These are phyloP conservation scores for Cryomyces minteri DNA, from an alignment of 495 filamentous ascomycete genomes.

Conservation along the genomic window DNA sequence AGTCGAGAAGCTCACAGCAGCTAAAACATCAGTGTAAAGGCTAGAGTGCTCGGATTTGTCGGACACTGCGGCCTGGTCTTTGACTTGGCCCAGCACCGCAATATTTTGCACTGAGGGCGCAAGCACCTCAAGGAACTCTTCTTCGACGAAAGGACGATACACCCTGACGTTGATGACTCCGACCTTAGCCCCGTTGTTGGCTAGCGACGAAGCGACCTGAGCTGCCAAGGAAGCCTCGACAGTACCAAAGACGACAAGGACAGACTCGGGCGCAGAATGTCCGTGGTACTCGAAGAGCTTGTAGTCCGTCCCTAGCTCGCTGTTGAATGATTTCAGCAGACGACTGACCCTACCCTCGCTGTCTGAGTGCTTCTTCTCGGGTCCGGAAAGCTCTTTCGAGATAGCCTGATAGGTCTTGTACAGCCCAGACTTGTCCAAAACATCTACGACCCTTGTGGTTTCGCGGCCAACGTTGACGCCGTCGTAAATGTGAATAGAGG, in stretches of 20 bases:
- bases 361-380: conserved; percentile 51
- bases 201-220: conserved; percentile 59
- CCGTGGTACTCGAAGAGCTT: conserved; percentile 86
- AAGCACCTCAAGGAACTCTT: conserved; percentile 68
- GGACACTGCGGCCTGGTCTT: conserved; percentile 31
- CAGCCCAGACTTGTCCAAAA: conserved; percentile 54
- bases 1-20: conserved; percentile 55
- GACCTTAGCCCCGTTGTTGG: conserved; percentile 50
- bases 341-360: conserved; percentile 54
- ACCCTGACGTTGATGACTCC: conserved; percentile 83
- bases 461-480: conserved; percentile 74
- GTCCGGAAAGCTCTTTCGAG: conserved; percentile 32
- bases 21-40: conserved; percentile 79
- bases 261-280: conserved; percentile 53
- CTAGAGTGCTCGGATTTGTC: conserved; percentile 59
- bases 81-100: conserved; percentile 47
- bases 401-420: conserved; percentile 52
- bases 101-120: conserved; percentile 57
- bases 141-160: conserved; percentile 87
- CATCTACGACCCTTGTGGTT: conserved; percentile 70
- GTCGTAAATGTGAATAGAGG: conserved; percentile 84
- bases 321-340: conserved; percentile 67
- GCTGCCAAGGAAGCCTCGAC: conserved; percentile 71
- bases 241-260: conserved; percentile 83
- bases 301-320: conserved; percentile 85